Evolutionary conservation across 495 filamentous ascomycete genomes (phyloP).

Genomic region (Tuber aestivum): DNA sequence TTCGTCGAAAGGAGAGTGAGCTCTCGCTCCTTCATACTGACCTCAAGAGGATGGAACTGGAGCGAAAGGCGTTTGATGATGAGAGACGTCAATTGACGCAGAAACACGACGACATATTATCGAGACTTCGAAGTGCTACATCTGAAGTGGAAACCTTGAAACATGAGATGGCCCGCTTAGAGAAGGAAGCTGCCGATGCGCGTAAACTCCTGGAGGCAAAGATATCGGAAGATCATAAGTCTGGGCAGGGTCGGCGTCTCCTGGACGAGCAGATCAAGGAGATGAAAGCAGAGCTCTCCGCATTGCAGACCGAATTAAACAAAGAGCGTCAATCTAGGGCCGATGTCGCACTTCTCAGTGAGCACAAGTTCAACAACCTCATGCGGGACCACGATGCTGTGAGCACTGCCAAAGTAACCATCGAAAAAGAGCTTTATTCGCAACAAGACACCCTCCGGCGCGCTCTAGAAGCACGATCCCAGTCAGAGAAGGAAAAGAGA

Average conservation of each 20-base stretch:
- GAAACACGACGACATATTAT: constrained; percentile 74
- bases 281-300: constrained; percentile 75
- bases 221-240: constrained; percentile 81
- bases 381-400: constrained; percentile 80
- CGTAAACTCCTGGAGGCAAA: constrained; percentile 80
- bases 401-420: constrained; percentile 91
- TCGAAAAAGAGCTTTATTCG: constrained; percentile 97
- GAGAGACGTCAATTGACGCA: constrained; percentile 62
- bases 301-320: constrained; percentile 80
- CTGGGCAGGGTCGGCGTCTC: constrained; percentile 74
- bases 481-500: constrained; percentile 79
- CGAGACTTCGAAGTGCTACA: constrained; percentile 73
- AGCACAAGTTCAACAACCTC: constrained; percentile 76
- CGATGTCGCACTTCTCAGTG: constrained; percentile 84
- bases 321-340: constrained; percentile 91
- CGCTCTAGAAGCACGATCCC: constrained; percentile 69
- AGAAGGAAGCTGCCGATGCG: constrained; percentile 83
- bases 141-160: constrained; percentile 81
- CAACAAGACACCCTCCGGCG: constrained; percentile 91
- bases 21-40: constrained; percentile 77
- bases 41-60: constrained; percentile 67
- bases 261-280: constrained; percentile 83
- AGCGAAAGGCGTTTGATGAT: constrained; percentile 67
- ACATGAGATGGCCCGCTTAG: constrained; percentile 71
- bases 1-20: constrained; percentile 90